These are phyloP conservation scores for Cladophialophora exuberans DNA, from an alignment of 2,329 filamentous ascomycete species.

Conservation along the genomic window DNA sequence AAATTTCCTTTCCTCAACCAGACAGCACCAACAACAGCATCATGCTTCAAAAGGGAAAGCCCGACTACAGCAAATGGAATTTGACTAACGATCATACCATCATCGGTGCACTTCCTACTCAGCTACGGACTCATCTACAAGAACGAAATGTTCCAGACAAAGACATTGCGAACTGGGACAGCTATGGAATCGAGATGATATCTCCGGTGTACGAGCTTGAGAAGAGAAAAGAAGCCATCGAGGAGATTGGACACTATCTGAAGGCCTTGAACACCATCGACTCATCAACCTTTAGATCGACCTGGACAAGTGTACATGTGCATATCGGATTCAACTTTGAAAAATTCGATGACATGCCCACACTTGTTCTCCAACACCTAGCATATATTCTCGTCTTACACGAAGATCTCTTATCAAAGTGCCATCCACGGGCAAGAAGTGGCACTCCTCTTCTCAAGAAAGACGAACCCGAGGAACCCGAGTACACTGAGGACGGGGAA, in stretches of 20 bases:
- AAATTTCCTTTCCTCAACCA: conserved; percentile 6
- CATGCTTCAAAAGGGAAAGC: conserved; percentile 15
- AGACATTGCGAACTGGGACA: conserved; percentile 17
- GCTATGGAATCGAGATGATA: conserved; percentile 22
- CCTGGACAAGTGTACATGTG: conserved; percentile 29
- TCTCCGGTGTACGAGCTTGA: conserved; percentile 18
- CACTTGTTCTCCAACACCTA: conserved; percentile 23
- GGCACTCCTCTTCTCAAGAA: conserved; percentile 7
- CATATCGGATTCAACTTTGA: conserved; percentile 28
- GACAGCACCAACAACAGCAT: background rate
- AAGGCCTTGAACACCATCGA: conserved; percentile 6
- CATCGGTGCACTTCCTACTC: conserved; percentile 16
- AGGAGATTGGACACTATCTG: conserved; percentile 17
- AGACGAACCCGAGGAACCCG: background rate
- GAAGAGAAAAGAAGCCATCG: conserved; percentile 12
- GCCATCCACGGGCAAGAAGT: conserved; percentile 24
- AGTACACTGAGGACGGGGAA: conserved; percentile 15
- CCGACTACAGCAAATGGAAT: conserved; percentile 27
- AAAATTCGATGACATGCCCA: conserved; percentile 14
- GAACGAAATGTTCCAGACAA: background rate
- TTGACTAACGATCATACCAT: conserved; percentile 30
- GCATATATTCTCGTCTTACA: conserved; percentile 27
- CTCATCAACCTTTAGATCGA: conserved; percentile 16
- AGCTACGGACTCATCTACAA: conserved; percentile 10
- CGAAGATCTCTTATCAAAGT: conserved; percentile 30